phyloP scores from a whole-genome alignment of 495 filamentous ascomycete genomes.

The Staphylotrichum tortipilum region DNA sequence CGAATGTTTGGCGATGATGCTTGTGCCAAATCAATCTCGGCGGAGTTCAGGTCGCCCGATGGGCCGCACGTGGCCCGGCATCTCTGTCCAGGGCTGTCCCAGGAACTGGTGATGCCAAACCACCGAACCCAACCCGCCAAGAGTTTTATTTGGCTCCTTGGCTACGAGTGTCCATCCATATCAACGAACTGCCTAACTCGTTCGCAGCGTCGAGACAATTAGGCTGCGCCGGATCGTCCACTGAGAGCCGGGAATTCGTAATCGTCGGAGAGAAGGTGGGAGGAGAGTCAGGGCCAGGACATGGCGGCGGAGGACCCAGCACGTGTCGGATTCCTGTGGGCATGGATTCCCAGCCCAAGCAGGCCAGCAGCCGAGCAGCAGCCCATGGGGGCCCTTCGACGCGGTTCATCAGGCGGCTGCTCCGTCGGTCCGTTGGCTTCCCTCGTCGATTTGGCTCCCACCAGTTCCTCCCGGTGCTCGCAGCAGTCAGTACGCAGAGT shows the following conservation, averaged over 20 bases:
- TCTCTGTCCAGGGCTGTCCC: neutral
- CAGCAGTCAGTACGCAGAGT: neutral
- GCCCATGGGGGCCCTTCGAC: neutral
- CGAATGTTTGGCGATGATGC: neutral
- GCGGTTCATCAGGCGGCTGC: neutral
- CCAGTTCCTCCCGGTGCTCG: too few relatives aligned
- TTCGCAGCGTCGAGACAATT: too few relatives aligned
- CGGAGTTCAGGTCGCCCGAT: neutral
- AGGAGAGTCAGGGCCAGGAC: neutral
- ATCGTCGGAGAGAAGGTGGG: neutral
- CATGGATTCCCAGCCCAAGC: too few relatives aligned
- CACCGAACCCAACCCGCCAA: too few relatives aligned
- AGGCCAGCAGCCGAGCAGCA: too few relatives aligned
- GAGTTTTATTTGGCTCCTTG: too few relatives aligned
- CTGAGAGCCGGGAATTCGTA: neutral
- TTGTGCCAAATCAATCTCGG: too few relatives aligned
- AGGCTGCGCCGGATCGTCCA: neutral
- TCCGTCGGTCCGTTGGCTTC: constrained; percentile 8
- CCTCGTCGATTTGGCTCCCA: too few relatives aligned
- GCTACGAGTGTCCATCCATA: too few relatives aligned
- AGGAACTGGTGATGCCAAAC: too few relatives aligned
- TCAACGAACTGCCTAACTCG: too few relatives aligned
- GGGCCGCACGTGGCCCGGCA: neutral
- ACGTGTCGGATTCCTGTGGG: neutral
- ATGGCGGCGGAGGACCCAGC: neutral